Evolutionary conservation across 306 rosid species (phyloP), one percentile per base, ranked within the genome.

Genomic region (Carpinus fangiana): DNA sequence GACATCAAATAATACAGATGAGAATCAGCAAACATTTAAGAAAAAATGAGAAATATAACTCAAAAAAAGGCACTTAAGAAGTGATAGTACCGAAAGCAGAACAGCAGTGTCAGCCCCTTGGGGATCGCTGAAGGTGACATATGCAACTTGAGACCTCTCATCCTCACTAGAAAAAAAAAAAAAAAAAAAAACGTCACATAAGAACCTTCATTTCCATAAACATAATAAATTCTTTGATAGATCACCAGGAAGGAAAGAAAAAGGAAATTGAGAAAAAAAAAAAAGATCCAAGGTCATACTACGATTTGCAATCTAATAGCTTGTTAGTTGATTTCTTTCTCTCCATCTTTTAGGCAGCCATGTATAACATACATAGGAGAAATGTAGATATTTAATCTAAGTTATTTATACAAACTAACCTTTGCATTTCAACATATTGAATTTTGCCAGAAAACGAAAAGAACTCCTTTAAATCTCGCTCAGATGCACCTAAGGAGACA

Each of bases 21-120:
- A 31, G 46, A 66, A 75, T 17, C 65, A 57, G 54, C 41, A 53
- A 38, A 36, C 26, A 81, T 17, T 23, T 41, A n/a, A 57, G 14
- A 59, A 73, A 73, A 8, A 78, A 57, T 8, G 56, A 56, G 71
- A 79, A 10, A 45, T 31, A 48, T 18, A 56, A 28, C 17, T 36
- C 3, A 18, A 31, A 26, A 18, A 31, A 26, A 73, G 26, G 43
- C 12, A 57, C 46, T 23, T 60, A 82, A 69, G 16, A 82, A 53
- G 64, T 48, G 77, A 59, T 70, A 62, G n/a, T 78, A 89, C 97
- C 92, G 93, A 88, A 57, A 91, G 92, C 54, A 91, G 90, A 78
- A 86, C 87, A 11, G 93, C 88, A 41, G 92, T 89, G 79, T 91
- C 90, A 46, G 92, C 89, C 55, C 86, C 93, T 61, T 83, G 83